These are phyloP conservation scores for Quercus engelmannii DNA, from an alignment of 306 rosid species.

Conservation along the genomic window DNA sequence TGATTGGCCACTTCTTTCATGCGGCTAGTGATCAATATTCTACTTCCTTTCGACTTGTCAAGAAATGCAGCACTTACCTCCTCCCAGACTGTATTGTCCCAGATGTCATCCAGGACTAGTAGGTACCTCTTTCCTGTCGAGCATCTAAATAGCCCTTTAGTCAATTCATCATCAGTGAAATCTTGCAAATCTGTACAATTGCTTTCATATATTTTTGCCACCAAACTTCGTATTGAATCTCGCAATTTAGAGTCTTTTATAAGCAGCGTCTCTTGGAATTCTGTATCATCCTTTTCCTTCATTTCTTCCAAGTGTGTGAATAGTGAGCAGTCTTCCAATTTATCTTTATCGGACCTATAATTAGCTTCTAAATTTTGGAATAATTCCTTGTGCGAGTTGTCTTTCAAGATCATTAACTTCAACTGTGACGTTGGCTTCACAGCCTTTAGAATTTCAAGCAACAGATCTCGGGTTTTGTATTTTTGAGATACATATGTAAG, in stretches of 20 bases:
- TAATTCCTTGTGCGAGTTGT: no score
- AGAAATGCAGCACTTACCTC: background rate
- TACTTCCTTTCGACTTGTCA: background rate
- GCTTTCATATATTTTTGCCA: no score
- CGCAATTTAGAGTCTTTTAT: no score
- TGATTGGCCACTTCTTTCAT: background rate
- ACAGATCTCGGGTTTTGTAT: background rate
- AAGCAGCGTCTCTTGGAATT: no score
- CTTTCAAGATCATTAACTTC: background rate
- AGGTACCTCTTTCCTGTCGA: background rate
- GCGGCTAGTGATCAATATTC: background rate
- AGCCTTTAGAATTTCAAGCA: background rate
- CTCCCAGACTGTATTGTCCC: background rate
- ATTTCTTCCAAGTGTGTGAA: no score
- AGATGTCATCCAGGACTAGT: background rate
- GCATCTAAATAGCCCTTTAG: background rate
- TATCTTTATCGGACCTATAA: no score
- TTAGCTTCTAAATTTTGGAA: no score
- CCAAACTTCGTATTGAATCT: rapidly evolving
- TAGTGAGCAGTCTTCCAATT: no score
- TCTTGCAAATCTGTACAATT: no score
- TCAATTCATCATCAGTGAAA: background rate
- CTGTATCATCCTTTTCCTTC: no score
- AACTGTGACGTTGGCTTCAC: background rate
- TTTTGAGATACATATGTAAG: background rate